Base-by-base conservation (phyloP, 2,329 filamentous ascomycete species). In the Dactylonectria macrodidyma region DNA sequence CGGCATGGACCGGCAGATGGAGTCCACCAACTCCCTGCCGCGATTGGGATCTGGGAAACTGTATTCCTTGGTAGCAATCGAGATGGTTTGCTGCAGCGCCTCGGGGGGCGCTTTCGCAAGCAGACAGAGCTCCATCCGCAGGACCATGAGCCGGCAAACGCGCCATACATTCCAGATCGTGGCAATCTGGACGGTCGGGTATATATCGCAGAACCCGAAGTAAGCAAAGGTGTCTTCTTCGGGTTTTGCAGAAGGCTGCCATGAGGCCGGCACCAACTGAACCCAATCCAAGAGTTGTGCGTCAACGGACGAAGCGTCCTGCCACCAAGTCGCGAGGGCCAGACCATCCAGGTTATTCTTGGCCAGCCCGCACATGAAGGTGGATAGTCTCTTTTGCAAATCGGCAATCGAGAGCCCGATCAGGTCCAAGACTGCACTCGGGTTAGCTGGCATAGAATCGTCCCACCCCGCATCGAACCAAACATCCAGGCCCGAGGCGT, bases 131-230 rank as follows among this genome's bases (percentile, higher is more conserved):
- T 56, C 24, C 61, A 71, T 61, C 48, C 56, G 62, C 59, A 71
- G 26, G 51, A 69, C 57, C 62, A 69, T 59, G 51, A 71, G 59
- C 51, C 59, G 69, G 59, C 54, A 71, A 41, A 65, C 47, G 30
- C 69, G 66, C 69, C 69, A 71, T 51, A 67, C 61, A 59, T 71
- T 71, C 69, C 69, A 71, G 54, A 70, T 67, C 38, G 60, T 70
- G 44, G 69, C 69, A 56, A 71, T 71, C 61, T 71, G 69, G 55
- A 67, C 63, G 38, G 61, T 67, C 14, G 67, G 67, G 55, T 70
- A 71, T 54, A 71, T 62, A 66, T 71, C 67, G 61, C 63, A 71
- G 54, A 59, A 36, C 33, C 66, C 51, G 10, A 60, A 51, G 59
- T 66, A 69, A 56, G 54, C 26, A 64, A 44, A 60, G 41, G n/a